phyloP scores from a whole-genome alignment of 2,329 filamentous ascomycete species.

The Penicillium polonicum region DNA sequence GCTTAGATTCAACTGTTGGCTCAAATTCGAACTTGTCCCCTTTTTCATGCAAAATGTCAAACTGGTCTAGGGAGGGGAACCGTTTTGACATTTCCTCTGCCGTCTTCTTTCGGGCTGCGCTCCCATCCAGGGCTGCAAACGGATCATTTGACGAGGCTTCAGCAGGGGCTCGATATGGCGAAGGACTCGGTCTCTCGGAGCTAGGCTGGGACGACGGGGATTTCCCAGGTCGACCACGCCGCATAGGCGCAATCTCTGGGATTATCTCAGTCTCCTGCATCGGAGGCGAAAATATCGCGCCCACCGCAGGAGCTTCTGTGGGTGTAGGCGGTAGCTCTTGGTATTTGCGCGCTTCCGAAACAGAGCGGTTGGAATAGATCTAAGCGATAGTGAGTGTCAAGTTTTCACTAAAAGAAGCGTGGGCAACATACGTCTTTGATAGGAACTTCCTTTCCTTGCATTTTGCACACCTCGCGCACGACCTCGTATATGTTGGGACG shows the following conservation, averaged over 20 bases:
- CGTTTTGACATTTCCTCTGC: constrained; percentile 78
- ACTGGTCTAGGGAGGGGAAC: constrained; percentile 91
- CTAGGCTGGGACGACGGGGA: constrained; percentile 45
- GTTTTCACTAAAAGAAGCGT: background rate
- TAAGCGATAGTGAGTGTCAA: constrained; percentile 35
- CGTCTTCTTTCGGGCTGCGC: constrained; percentile 50
- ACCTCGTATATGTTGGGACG: constrained; percentile 95
- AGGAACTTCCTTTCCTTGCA: constrained; percentile 83
- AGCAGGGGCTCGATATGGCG: constrained; percentile 61
- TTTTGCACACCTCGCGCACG: constrained; percentile 77
- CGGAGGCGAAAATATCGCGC: constrained; percentile 77
- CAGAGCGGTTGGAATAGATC: constrained; percentile 68
- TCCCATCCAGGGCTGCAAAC: constrained; percentile 83
- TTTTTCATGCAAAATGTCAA: constrained; percentile 82
- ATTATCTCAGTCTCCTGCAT: constrained; percentile 68
- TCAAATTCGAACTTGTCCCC: constrained; percentile 84
- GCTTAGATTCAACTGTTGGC: constrained; percentile 47
- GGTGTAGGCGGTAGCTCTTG: constrained; percentile 60
- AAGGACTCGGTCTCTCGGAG: constrained; percentile 61
- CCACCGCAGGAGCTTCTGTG: constrained; percentile 62
- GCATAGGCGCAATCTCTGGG: constrained; percentile 91
- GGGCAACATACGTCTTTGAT: constrained; percentile 74
- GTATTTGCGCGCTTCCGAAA: constrained; percentile 62
- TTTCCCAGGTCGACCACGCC: constrained; percentile 72
- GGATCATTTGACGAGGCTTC: constrained; percentile 66